Percentiles rank a stretch among this genome's conserved stretches.
These are phyloP conservation scores for Penicillium daleae DNA, from an alignment of 495 filamentous ascomycete genomes.

Conservation along the genomic window DNA sequence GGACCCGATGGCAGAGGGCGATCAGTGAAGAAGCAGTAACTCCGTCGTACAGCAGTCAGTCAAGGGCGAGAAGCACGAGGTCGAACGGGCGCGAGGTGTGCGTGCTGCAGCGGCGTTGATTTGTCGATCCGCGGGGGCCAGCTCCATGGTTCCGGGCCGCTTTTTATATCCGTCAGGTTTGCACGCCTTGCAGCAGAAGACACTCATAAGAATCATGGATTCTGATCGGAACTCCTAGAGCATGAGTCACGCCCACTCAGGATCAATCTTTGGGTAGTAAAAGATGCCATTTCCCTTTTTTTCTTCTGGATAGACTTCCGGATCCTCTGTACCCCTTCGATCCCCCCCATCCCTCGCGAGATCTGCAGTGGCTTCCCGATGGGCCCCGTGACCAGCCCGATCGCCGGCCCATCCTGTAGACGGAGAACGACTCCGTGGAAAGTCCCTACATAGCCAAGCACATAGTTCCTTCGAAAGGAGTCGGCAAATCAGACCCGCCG, in stretches of 20 bases:
- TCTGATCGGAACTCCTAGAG: background rate
- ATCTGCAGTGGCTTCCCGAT: background rate
- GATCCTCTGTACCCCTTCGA: background rate
- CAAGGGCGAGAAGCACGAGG: background rate
- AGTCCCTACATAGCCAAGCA: background rate
- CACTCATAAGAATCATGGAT: too few species aligned
- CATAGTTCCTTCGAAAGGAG: background rate
- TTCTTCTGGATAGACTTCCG: background rate
- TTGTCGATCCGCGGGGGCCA: conserved; percentile 31
- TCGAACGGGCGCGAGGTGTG: conserved; percentile 25
- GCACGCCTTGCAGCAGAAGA: too few species aligned
- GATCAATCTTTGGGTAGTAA: background rate
- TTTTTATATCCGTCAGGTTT: conserved; percentile 1
- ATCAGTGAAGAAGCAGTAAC: background rate
- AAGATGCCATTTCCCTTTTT: background rate
- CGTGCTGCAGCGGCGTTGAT: conserved; percentile 25
- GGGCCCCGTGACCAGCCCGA: conserved; percentile 3
- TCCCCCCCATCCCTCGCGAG: background rate
- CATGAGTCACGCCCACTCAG: background rate
- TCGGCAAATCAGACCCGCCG: background rate
- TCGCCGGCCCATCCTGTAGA: background rate
- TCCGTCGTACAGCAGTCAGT: too few species aligned
- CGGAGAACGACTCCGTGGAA: background rate
- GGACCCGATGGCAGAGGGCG: background rate
- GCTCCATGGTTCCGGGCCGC: background rate